Percentiles rank a stretch among this genome's conserved stretches.
Evolutionary conservation across 2,329 filamentous ascomycete species (phyloP).

Genomic region (Trichoderma semiorbis): DNA sequence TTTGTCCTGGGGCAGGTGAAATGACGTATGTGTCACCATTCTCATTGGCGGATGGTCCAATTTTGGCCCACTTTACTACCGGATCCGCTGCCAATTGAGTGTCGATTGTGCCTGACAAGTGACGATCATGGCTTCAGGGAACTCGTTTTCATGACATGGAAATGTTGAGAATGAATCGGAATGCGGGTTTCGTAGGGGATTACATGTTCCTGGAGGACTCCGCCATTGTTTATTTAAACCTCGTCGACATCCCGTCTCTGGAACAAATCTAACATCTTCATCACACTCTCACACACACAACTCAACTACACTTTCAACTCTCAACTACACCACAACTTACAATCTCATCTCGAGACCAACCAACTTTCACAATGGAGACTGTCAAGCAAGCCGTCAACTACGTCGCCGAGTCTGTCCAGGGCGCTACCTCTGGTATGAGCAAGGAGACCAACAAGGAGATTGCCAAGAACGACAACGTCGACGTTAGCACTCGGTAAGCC

Average conservation of each 20-base stretch:
- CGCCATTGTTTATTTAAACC: conserved; percentile 21
- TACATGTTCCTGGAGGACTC: background rate
- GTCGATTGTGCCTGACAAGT: background rate
- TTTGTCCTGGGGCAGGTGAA: background rate
- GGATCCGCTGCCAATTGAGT: conserved; percentile 8
- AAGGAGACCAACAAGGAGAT: conserved; percentile 70
- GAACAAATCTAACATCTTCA: background rate
- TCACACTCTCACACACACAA: background rate
- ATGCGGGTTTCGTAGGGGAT: background rate
- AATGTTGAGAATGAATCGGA: background rate
- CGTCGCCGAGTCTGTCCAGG: conserved; percentile 63
- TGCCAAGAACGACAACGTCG: conserved; percentile 59
- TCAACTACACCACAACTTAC: conserved; percentile 20
- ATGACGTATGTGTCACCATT: background rate
- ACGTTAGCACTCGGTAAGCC: conserved; percentile 51
- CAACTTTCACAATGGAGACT: conserved; percentile 46
- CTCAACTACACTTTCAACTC: background rate
- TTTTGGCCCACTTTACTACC: background rate
- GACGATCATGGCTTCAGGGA: background rate
- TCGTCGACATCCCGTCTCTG: background rate
- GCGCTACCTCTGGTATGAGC: conserved; percentile 52
- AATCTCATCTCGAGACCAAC: conserved; percentile 16
- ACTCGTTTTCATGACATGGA: background rate
- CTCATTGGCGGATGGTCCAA: background rate
- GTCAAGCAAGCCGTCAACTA: conserved; percentile 64